Evolutionary conservation across 2,329 filamentous ascomycete species (phyloP).

Genomic region (Stylonectria norvegica): DNA sequence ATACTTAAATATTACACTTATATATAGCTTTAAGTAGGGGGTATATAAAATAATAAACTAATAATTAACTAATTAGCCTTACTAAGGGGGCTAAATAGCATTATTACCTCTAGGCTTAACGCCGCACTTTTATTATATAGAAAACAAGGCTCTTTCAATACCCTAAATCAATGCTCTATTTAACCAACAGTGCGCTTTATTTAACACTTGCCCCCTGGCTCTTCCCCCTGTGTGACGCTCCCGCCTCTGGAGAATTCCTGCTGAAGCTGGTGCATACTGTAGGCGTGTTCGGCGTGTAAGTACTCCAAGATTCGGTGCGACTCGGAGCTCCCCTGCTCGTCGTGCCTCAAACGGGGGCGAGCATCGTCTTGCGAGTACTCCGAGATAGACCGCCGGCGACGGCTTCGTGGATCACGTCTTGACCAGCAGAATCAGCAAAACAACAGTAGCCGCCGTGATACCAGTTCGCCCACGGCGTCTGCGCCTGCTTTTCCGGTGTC

Average conservation of each 20-base stretch:
- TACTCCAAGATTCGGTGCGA: conserved; percentile 16
- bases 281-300: conserved; percentile 16
- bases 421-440: no score
- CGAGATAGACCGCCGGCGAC: conserved; percentile 1
- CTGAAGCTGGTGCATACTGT: background rate
- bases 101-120: no score
- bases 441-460: background rate
- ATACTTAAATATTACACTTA: no score
- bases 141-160: no score
- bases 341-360: conserved; percentile 10
- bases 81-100: no score
- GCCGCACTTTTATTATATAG: no score
- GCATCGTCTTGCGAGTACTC: background rate
- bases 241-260: background rate
- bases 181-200: no score
- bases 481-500: background rate
- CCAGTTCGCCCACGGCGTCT: background rate
- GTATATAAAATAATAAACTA: no score
- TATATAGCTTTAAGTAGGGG: no score
- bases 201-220: no score
- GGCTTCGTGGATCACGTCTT: background rate
- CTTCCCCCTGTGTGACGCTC: background rate
- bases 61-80: no score
- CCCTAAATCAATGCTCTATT: no score
- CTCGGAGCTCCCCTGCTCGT: conserved; percentile 8